Evolutionary conservation across 345 rosid species (phyloP).

Genomic region (Boechera stricta): DNA sequence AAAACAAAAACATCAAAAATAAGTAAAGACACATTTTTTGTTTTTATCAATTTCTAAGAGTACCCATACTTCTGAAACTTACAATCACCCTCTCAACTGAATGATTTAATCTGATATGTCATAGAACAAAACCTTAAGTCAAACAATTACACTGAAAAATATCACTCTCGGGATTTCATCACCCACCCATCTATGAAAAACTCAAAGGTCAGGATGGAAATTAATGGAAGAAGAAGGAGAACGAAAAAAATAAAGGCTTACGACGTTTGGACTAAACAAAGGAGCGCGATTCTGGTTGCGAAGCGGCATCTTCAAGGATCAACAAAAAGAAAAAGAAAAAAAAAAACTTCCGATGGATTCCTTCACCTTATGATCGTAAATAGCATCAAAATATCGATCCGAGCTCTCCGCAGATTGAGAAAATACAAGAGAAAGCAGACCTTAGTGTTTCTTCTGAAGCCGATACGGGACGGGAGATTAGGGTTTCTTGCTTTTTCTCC

Average conservation of each 20-base stretch:
- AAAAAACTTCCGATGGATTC: not conserved
- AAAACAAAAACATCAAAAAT: slow-evolving; percentile 6
- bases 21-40: not conserved
- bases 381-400: not conserved
- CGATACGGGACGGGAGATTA: not conserved
- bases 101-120: not conserved
- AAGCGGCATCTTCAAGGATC: slow-evolving; percentile 25
- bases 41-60: not conserved
- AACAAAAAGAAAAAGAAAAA: not conserved
- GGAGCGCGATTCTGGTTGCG: slow-evolving; percentile 44
- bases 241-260: not conserved
- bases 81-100: not conserved
- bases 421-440: not conserved
- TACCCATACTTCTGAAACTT: not conserved
- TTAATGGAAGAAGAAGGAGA: not conserved
- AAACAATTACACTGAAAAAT: not conserved
- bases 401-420: not conserved
- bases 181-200: not conserved
- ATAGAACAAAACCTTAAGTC: not conserved
- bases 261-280: slow-evolving; percentile 28
- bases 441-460: not conserved
- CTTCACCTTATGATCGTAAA: not conserved
- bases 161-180: not conserved
- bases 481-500: slow-evolving; percentile 11
- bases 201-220: not conserved